phyloP scores from a whole-genome alignment of 1,139 yeast species.

The Barnettozyma hawaiiensis region DNA sequence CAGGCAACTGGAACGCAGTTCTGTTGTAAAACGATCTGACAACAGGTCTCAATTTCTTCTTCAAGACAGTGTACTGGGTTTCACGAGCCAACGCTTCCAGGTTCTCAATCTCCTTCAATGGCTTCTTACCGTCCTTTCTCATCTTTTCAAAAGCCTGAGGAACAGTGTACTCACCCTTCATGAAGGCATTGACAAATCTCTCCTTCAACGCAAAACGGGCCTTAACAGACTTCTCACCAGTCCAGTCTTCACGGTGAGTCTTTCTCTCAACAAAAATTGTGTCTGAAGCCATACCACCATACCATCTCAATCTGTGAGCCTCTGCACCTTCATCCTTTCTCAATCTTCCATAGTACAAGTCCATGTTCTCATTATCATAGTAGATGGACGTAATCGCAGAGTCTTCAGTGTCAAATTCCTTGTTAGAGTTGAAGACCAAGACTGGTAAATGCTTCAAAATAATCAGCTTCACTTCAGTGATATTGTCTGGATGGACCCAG shows the following conservation, averaged over 20 bases:
- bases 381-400: slow-evolving; percentile 95
- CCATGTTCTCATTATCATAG: slow-evolving; percentile 84
- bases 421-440: slow-evolving; percentile 89
- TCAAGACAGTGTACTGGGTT: slow-evolving; percentile 82
- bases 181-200: slow-evolving; percentile 77
- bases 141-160: slow-evolving; percentile 86
- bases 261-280: slow-evolving; percentile 93
- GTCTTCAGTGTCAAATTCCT: slow-evolving; percentile 92
- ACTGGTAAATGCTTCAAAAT: slow-evolving; percentile 94
- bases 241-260: slow-evolving; percentile 99
- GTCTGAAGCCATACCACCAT: slow-evolving; percentile 94
- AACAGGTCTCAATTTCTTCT: slow-evolving; percentile 84
- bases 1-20: slow-evolving; percentile 98
- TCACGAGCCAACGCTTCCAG: slow-evolving; percentile 89
- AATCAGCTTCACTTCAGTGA: slow-evolving; percentile 92
- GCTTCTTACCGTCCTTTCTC: slow-evolving; percentile 88
- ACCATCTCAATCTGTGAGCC: slow-evolving; percentile 97
- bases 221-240: slow-evolving; percentile 97
- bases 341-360: slow-evolving; percentile 87
- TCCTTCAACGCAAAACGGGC: slow-evolving; percentile 93
- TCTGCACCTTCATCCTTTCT: slow-evolving; percentile 98
- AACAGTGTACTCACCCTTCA: slow-evolving; percentile 81
- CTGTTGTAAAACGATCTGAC: slow-evolving; percentile 94
- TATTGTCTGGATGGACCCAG: slow-evolving; percentile 99
- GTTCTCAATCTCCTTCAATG: slow-evolving; percentile 80